Percentiles rank a stretch among this genome's conserved stretches.
Evolutionary conservation across 768 basidiomycete species (phyloP).

Genomic region (Symmetrospora coprosmae): DNA sequence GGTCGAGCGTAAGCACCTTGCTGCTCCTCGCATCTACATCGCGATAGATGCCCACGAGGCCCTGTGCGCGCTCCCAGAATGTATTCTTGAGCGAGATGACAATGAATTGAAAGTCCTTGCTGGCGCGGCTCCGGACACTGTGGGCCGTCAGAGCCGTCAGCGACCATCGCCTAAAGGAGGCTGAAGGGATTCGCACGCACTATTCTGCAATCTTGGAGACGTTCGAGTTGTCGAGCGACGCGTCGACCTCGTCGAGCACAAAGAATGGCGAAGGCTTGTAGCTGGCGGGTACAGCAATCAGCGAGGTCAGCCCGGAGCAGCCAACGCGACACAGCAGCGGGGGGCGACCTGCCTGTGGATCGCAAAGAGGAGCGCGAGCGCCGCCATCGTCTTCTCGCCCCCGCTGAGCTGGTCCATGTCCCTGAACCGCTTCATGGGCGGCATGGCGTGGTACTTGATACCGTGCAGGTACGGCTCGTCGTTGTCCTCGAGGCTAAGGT

Average conservation of each 20-base stretch:
- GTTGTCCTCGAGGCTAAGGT: constrained; percentile 84
- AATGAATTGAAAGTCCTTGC: constrained; percentile 78
- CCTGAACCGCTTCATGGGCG: constrained; percentile 95
- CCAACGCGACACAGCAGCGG: neutral
- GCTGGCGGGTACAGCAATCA: constrained; percentile 39
- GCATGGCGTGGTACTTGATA: constrained; percentile 99
- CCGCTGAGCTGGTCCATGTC: constrained; percentile 99
- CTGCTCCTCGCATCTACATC: constrained; percentile 46
- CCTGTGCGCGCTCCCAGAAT: constrained; percentile 38
- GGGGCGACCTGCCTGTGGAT: constrained; percentile 63
- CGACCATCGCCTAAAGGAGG: neutral
- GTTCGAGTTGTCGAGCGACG: constrained; percentile 96
- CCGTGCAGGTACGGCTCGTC: constrained; percentile 79
- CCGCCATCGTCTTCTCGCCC: constrained; percentile 96
- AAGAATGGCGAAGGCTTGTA: constrained; percentile 96
- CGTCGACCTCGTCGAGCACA: constrained; percentile 96
- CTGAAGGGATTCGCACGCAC: constrained; percentile 40
- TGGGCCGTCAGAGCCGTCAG: too few species aligned
- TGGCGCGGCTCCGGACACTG: constrained; percentile 53
- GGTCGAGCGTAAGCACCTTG: constrained; percentile 75
- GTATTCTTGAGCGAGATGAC: constrained; percentile 94
- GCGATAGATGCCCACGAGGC: constrained; percentile 33
- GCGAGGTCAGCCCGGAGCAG: neutral
- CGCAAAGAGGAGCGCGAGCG: constrained; percentile 86
- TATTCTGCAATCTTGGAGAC: constrained; percentile 91